A percentile compares a stretch with the other conserved stretches of the same genome.
Evolutionary conservation across 2,329 filamentous ascomycete genomes (phyloP).

Genomic region (Gaeumannomyces sp.): DNA sequence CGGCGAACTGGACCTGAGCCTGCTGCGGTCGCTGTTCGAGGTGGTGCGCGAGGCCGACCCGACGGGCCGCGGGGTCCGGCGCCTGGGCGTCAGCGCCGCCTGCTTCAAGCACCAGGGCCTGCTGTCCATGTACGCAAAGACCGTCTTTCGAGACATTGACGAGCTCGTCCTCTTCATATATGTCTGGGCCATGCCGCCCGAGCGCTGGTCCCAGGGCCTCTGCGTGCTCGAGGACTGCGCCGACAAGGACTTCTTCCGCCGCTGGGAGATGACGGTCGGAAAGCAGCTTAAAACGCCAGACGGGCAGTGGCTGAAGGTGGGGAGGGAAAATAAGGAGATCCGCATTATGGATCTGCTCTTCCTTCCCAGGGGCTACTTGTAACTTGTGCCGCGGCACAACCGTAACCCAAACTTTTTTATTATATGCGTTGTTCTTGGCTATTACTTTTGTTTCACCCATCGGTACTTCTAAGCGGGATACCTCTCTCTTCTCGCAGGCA

Average conservation of each 20-base stretch:
- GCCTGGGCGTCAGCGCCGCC: slow-evolving; percentile 8
- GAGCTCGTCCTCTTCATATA: slow-evolving; percentile 14
- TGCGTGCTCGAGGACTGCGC: slow-evolving; percentile 13
- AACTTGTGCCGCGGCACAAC: neutral
- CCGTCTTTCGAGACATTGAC: slow-evolving; percentile 13
- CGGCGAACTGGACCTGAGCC: slow-evolving; percentile 28
- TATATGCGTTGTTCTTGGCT: too few relatives aligned
- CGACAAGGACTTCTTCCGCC: slow-evolving; percentile 12
- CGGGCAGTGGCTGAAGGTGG: slow-evolving; percentile 13
- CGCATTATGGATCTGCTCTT: slow-evolving; percentile 13
- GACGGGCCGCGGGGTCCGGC: slow-evolving; percentile 1
- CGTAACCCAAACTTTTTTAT: neutral
- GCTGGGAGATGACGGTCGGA: slow-evolving; percentile 12
- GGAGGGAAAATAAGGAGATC: slow-evolving; percentile 9
- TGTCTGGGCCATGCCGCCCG: slow-evolving; percentile 9
- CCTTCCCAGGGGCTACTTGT: neutral
- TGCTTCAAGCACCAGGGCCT: slow-evolving; percentile 8
- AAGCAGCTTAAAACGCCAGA: slow-evolving; percentile 9
- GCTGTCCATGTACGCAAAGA: slow-evolving; percentile 13
- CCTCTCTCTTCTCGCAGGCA: too few relatives aligned
- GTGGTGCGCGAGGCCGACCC: neutral
- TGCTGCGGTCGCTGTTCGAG: slow-evolving; percentile 4
- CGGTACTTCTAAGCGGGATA: too few relatives aligned
- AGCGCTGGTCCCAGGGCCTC: slow-evolving; percentile 10
- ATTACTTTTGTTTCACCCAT: too few relatives aligned